These are phyloP conservation scores for Suillus cothurnatus DNA, from an alignment of 768 basidiomycete species.

Conservation along the genomic window DNA sequence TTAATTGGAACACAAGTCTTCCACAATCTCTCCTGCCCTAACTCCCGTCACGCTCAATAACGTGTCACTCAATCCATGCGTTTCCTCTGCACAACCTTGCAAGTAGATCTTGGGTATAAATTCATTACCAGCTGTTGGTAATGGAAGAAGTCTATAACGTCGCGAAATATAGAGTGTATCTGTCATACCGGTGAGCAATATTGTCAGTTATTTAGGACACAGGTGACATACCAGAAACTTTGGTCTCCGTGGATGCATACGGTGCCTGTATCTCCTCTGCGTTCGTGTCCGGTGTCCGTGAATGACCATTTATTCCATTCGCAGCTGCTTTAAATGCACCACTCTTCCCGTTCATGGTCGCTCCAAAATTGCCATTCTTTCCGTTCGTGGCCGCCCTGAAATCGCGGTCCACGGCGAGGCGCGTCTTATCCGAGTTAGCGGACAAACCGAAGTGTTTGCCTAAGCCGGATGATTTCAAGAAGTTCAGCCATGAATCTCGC, in stretches of 20 bases:
- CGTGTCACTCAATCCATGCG: constrained; percentile 45
- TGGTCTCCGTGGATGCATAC: constrained; percentile 5
- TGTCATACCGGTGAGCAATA: constrained; percentile 18
- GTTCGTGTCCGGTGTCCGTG: background rate
- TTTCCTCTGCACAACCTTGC: constrained; percentile 40
- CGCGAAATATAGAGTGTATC: constrained; percentile 38
- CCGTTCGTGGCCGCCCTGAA: background rate
- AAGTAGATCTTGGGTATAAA: constrained; percentile 32
- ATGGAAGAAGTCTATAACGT: constrained; percentile 44
- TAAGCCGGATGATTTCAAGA: constrained; percentile 42
- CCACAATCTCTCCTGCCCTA: constrained; percentile 48
- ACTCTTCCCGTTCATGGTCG: background rate
- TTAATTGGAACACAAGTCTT: constrained; percentile 31
- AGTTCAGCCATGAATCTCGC: constrained; percentile 46
- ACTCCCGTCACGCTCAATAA: constrained; percentile 47
- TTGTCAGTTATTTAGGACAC: constrained; percentile 23
- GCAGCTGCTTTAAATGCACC: background rate
- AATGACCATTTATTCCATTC: background rate
- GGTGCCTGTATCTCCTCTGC: background rate
- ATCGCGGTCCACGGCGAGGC: constrained; percentile 15
- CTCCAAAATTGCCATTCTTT: background rate
- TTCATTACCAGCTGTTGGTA: constrained; percentile 9
- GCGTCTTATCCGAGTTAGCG: constrained; percentile 7
- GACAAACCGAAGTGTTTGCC: constrained; percentile 40
- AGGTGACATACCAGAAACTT: constrained; percentile 13